Evolutionary conservation across 441 rosid species (phyloP).

Genomic region (Erodium moschatum): DNA sequence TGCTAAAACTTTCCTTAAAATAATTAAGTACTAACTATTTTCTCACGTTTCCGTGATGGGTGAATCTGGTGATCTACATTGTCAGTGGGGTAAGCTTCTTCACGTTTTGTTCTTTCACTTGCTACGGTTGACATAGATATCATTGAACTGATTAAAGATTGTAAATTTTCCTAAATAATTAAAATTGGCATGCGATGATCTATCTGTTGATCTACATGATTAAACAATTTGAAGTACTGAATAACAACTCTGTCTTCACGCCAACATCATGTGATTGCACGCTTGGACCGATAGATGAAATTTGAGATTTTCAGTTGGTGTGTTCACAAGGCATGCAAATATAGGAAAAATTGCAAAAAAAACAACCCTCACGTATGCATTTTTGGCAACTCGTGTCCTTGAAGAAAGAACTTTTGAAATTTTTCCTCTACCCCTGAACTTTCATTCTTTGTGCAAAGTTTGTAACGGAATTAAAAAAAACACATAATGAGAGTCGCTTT

Average conservation of each 20-base stretch:
- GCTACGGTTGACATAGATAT: too few relatives aligned
- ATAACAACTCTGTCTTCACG: background rate
- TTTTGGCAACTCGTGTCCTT: too few relatives aligned
- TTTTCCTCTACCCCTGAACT: too few relatives aligned
- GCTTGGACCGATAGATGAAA: background rate
- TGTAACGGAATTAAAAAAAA: too few relatives aligned
- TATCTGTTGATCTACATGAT: background rate
- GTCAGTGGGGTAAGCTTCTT: conserved; percentile 80
- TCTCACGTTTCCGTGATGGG: conserved; percentile 29
- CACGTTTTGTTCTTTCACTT: conserved; percentile 14
- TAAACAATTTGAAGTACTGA: background rate
- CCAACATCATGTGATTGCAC: background rate
- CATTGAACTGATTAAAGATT: too few relatives aligned
- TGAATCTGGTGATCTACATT: conserved; percentile 24
- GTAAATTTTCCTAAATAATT: too few relatives aligned
- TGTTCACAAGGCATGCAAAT: background rate
- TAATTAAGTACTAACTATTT: conserved; percentile 31
- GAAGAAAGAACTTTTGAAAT: too few relatives aligned
- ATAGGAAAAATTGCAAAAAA: too few relatives aligned
- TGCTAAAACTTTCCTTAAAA: conserved; percentile 10
- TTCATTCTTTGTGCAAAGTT: too few relatives aligned
- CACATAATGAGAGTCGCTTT: too few relatives aligned
- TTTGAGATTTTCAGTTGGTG: background rate
- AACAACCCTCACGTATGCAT: too few relatives aligned
- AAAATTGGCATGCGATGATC: background rate